These are phyloP conservation scores for Nicotiana obtusifolia DNA, from an alignment of 257 asterid genomes.

Conservation along the genomic window DNA sequence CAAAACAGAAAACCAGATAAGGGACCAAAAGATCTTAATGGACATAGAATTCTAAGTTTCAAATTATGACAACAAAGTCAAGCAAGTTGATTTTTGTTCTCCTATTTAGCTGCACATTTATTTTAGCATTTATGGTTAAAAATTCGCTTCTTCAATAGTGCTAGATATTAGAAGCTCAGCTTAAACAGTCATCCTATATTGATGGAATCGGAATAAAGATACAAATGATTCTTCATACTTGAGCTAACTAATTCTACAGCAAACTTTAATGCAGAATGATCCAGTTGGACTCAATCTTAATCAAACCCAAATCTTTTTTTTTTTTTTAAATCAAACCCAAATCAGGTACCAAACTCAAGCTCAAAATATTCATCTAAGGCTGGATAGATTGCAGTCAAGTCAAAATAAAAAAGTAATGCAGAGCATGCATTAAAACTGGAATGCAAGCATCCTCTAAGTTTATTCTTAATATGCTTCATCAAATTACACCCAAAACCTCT, in stretches of 20 bases:
- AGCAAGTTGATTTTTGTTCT: neutral
- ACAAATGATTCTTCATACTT: neutral
- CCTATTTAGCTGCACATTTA: neutral
- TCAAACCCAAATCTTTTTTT: neutral
- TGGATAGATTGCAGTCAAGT: neutral
- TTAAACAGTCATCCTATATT: neutral
- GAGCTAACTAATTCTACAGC: neutral
- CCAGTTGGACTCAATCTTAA: neutral
- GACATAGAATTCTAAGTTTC: neutral
- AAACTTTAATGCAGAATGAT: neutral
- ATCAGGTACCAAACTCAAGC: neutral
- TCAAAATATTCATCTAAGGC: constrained; percentile 2
- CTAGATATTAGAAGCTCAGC: constrained; percentile 6
- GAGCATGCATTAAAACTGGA: neutral
- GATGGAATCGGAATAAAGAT: neutral
- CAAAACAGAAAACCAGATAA: neutral
- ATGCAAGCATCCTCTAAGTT: neutral
- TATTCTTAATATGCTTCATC: neutral
- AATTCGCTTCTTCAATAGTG: neutral
- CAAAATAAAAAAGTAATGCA: neutral
- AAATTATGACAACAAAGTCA: neutral
- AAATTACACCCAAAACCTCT: neutral
- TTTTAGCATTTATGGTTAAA: constrained; percentile 1
- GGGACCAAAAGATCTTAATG: neutral
- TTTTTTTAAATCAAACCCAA: neutral